phyloP scores from a whole-genome alignment of 495 filamentous ascomycete genomes.

The Apiosordaria backusii region DNA sequence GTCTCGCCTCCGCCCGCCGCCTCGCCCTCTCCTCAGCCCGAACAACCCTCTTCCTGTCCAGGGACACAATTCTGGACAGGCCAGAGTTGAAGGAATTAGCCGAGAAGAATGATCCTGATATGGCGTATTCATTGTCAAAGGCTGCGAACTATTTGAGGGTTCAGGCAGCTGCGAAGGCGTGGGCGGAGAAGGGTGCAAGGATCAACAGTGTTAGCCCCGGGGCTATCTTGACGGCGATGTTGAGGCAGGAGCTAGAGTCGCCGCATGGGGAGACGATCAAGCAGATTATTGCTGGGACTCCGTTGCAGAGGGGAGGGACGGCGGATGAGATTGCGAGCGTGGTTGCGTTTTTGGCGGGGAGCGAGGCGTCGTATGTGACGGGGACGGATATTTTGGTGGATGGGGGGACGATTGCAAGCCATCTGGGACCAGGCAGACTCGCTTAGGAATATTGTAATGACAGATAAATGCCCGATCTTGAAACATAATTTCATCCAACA shows the following conservation, averaged over 20 bases:
- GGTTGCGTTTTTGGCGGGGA: constrained; percentile 48
- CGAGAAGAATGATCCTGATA: constrained; percentile 34
- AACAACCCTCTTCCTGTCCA: constrained; percentile 16
- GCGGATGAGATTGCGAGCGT: constrained; percentile 53
- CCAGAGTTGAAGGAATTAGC: neutral
- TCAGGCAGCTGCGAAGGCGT: constrained; percentile 49
- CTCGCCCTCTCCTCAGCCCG: constrained; percentile 12
- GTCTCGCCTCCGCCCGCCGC: constrained; percentile 21
- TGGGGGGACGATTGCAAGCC: constrained; percentile 40
- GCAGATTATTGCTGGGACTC: constrained; percentile 15
- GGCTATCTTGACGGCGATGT: constrained; percentile 34
- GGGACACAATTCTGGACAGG: constrained; percentile 15
- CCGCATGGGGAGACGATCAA: constrained; percentile 7
- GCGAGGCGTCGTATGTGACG: constrained; percentile 52
- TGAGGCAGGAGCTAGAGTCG: constrained; percentile 19
- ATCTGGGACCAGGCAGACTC: neutral
- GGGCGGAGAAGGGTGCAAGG: constrained; percentile 43
- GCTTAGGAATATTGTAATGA: neutral
- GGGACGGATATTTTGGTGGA: constrained; percentile 54
- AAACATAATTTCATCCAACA: neutral
- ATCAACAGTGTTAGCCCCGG: constrained; percentile 56
- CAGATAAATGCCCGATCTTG: neutral
- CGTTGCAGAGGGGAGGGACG: constrained; percentile 27
- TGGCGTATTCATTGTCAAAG: constrained; percentile 52
- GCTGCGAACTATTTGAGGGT: constrained; percentile 50